Evolutionary conservation across 768 basidiomycete species (phyloP), one percentile per base, ranked within the genome.

Genomic region (Tricholoma matsutake): DNA sequence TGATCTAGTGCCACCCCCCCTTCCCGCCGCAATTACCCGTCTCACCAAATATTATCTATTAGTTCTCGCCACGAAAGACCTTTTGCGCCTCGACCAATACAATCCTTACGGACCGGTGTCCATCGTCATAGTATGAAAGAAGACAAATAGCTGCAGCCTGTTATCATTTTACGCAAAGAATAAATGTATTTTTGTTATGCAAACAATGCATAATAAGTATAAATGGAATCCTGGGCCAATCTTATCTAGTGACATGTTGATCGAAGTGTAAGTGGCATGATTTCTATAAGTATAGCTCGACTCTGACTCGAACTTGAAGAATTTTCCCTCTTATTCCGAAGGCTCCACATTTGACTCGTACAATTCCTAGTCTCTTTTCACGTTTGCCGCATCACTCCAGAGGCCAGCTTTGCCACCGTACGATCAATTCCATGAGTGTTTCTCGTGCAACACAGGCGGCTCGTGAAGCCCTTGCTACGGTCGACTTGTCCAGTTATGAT

Each of bases 401-500:
- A 16, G 29, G 16, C 28, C 31, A 32, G 13, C 47, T 25, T 49
- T 20, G 18, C 18, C 6, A 45, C 16, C 28, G 28, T 16, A 51
- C 49, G 28, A 49, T 25, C 25, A 51, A 14, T 6, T 16, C 28
- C 6, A 53, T 53, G 51, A 18, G 29, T 53, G 8, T 32, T 31
- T 89, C 85, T 51, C 87, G 79, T 61, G 88, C 89, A 52, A 78
- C 86, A 58, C 69, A 75, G 58, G 87, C 88, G 62, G 87, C 88
- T 18, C 79, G 76, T 61, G 81, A 86, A 59, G 80, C 82, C 47
- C 84, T 93, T 63, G 84, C 89, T 10, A 87, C 78, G 68, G 79
- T 96, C 65, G 92, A 95, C 72, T 79, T 96, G 47, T 85, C 86
- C 16, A 81, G 71, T 63, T 98, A 98, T 82, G 96, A 98, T 72